Evolutionary conservation across 257 asterid species (phyloP), one percentile per base, ranked within the genome.

Genomic region (Solanum gracilifrons): DNA sequence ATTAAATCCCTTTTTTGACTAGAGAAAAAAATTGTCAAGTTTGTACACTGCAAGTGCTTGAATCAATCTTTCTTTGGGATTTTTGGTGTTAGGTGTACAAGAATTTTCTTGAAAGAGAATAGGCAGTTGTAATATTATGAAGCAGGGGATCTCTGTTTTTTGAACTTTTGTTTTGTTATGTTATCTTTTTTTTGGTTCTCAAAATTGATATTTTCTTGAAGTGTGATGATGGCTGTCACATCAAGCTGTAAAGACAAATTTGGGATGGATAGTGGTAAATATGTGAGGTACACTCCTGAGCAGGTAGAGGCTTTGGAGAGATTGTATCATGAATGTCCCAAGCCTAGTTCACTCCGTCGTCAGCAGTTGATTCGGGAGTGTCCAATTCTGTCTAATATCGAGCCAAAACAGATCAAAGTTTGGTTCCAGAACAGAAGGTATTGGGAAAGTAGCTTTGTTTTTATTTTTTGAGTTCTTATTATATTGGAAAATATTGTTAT

Each of bases 361-460:
- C 98, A 97, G 82, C 99, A 97, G 91, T 94, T 97, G 51, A 97
- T 97, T 86, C 90, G 99, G 8, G 99, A 95, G 74, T 97, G 98
- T 77, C 98, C 98, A 0, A 94, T 97, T 68, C 96, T 97, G 20
- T 92, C 99, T 48, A 93, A 97, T 89, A 97, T 97, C 23, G 99
- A 97, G 92, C 99, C 99, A 5, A 97, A 95, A 91, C 99, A 97
- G 94, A 97, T 95, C 97, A 97, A 96, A 97, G 99, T 97, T 58
- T 97, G 99, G 99, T 97, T 97, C 79, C 99, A 97, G 82, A 97
- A 95, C 92, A 89, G 99, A 95, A 95, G 99, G 99, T 95, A 88
- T 55, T 21, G 36, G 3, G 62, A 3, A 29, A 74, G 10, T 21
- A 0, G 31, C 51, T 74, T 74, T 21, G 5, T 84, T 33, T 36